These are phyloP conservation scores for Pseudopediastrum boryanum DNA, from an alignment of 139 green algal species.

Conservation along the genomic window DNA sequence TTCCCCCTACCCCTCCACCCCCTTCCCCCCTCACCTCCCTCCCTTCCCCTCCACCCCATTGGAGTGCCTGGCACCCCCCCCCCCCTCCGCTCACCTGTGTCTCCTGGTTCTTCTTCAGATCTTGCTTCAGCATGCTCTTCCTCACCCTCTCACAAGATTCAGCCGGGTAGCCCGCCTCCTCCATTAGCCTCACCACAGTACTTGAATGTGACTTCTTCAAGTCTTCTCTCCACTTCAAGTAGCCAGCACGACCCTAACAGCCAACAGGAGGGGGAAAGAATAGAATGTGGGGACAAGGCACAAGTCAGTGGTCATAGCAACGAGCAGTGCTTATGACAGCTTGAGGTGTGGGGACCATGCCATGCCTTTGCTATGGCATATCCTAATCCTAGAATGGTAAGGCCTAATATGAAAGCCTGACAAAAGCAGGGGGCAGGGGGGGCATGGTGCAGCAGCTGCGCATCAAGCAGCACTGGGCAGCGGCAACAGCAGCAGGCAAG, in stretches of 20 bases:
- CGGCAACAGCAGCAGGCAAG: neutral
- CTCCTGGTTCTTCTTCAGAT: conserved; percentile 50
- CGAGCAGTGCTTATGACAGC: neutral
- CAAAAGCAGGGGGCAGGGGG: neutral
- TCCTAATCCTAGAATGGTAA: neutral
- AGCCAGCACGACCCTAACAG: conserved; percentile 47
- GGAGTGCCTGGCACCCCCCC: no score
- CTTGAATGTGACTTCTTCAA: conserved; percentile 53
- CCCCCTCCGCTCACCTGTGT: conserved; percentile 17
- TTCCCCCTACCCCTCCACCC: neutral
- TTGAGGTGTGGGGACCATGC: neutral
- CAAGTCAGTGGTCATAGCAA: neutral
- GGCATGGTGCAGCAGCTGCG: neutral
- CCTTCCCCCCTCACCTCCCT: no score
- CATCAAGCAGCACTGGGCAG: neutral
- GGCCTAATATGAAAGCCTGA: neutral
- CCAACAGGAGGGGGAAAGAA: neutral
- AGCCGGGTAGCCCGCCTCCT: conserved; percentile 42
- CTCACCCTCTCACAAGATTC: conserved; percentile 22
- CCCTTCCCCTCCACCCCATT: neutral
- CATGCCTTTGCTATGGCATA: neutral
- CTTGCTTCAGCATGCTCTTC: conserved; percentile 55
- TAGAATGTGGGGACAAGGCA: neutral
- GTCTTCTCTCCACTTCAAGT: conserved; percentile 64
- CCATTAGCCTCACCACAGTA: conserved; percentile 50